Base-by-base conservation (phyloP, 257 asterid species). In the Solanum okadae region DNA sequence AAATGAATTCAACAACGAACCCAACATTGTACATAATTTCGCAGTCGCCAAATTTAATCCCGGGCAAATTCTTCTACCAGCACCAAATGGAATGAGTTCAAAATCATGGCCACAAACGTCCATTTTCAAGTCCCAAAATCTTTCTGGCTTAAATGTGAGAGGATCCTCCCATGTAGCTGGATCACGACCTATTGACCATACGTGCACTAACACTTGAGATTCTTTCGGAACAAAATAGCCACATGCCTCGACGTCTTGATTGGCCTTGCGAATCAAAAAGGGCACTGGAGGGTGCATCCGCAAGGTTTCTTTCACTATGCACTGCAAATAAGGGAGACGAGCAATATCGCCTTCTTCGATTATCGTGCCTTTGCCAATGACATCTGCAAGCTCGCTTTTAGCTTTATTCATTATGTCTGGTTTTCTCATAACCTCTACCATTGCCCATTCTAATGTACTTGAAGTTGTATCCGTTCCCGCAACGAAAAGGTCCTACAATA, bases 381-480 rank as follows among this genome's bases (percentile, higher is more conserved):
- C 93, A 40, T 89, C 86, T 70, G 92, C 93, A 1, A 96, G 93
- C 89, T 96, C 98, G 0, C 85, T 87, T 85, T 93, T 93, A 42
- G 93, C 98, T 61, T 86, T 92, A 85, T 89, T 86, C 93, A 93
- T 92, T 22, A 29, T 87, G 31, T 92, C 89, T 5, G 98, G 97
- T 34, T 91, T 95, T 18, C 81, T 90, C 15, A 96, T 91, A 25
- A 92, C 89, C 89, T 95, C 98, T 14, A 96, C 92, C 98, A 95
- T 94, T 35, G 98, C 96, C 98, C 98, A 96, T 87, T 95, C 98
- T 23, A 95, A 68, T 13, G 98, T 94, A 93, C 87, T 93, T 13
- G 96, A 94, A 1, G 94, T 90, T 11, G 96, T 94, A 40, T 94
- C 98, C 0, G 96, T 94, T 70, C 98, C 96, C 0, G 98, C 98